Conservation (phyloP, 345 rosid species). For the Euclidium syriacum region DNA sequence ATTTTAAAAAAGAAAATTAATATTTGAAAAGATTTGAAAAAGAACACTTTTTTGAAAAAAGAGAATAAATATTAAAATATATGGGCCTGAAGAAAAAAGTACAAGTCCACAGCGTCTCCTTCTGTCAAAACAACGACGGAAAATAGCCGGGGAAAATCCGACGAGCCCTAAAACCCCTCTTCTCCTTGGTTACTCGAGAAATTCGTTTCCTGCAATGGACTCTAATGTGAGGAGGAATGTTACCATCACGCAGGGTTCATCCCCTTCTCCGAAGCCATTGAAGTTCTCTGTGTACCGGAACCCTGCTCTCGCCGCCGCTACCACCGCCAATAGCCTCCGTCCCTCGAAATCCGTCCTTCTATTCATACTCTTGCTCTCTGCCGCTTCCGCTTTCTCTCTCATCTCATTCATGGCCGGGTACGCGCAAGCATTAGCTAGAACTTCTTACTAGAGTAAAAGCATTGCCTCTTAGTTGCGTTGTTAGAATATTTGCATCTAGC, state of each 20-base stretch:
- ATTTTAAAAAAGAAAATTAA: too few relatives aligned
- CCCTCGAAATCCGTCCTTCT: slow-evolving; percentile 63
- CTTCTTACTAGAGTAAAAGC: slow-evolving; percentile 2
- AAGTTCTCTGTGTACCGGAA: slow-evolving; percentile 82
- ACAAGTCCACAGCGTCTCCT: neutral
- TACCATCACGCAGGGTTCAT: slow-evolving; percentile 9
- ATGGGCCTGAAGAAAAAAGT: neutral
- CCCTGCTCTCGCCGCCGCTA: slow-evolving; percentile 67
- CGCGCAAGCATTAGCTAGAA: neutral
- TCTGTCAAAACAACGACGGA: neutral
- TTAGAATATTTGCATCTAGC: neutral
- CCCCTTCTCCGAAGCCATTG: slow-evolving; percentile 39
- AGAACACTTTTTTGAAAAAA: too few relatives aligned
- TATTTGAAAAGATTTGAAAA: too few relatives aligned
- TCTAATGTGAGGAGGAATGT: slow-evolving; percentile 19
- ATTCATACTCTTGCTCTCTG: slow-evolving; percentile 47
- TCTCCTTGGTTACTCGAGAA: neutral
- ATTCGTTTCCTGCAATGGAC: slow-evolving; percentile 13
- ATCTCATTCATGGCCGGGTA: slow-evolving; percentile 54
- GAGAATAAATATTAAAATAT: neutral
- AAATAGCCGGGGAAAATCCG: slow-evolving; percentile 14
- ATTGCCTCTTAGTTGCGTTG: neutral
- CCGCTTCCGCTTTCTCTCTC: slow-evolving; percentile 59
- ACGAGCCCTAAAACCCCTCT: slow-evolving; percentile 15
- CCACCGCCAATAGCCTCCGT: slow-evolving; percentile 65